phyloP scores from a whole-genome alignment of 2,329 filamentous ascomycete species.

The Cladophialophora bantiana region DNA sequence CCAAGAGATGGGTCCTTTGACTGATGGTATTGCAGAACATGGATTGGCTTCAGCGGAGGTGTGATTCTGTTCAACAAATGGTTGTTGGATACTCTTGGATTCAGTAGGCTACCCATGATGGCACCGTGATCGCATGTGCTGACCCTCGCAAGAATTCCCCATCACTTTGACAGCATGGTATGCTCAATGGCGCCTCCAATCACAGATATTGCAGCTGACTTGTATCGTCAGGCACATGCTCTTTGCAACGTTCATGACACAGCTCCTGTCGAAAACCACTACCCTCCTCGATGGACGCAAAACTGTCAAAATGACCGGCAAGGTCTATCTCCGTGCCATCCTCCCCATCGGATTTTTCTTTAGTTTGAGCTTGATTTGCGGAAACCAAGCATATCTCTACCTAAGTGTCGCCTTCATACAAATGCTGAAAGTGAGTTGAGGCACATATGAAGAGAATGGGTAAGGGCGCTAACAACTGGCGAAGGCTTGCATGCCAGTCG shows the following conservation, averaged over 20 bases:
- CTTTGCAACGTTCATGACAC: slow-evolving; percentile 94
- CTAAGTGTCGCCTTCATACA: slow-evolving; percentile 96
- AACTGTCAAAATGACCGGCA: slow-evolving; percentile 95
- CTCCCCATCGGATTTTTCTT: slow-evolving; percentile 96
- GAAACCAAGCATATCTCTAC: slow-evolving; percentile 94
- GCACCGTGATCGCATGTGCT: neutral
- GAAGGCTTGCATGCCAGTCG: slow-evolving; percentile 91
- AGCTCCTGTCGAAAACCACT: slow-evolving; percentile 89
- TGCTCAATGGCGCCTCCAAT: neutral
- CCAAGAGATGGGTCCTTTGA: neutral
- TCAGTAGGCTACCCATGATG: slow-evolving; percentile 49
- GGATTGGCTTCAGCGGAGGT: slow-evolving; percentile 90
- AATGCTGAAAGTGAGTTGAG: slow-evolving; percentile 88
- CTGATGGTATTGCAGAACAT: slow-evolving; percentile 65
- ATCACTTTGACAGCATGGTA: slow-evolving; percentile 77
- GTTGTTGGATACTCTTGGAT: slow-evolving; percentile 77
- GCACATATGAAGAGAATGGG: slow-evolving; percentile 36
- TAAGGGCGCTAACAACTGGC: slow-evolving; percentile 7
- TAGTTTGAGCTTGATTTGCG: slow-evolving; percentile 93
- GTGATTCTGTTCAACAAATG: slow-evolving; percentile 99
- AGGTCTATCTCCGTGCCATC: slow-evolving; percentile 90
- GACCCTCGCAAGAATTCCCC: slow-evolving; percentile 33
- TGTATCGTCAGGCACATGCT: slow-evolving; percentile 68
- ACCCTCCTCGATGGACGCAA: slow-evolving; percentile 90
- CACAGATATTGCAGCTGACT: slow-evolving; percentile 5